These are phyloP conservation scores for Sugiyamaella americana DNA, from an alignment of 805 yeast species.

Conservation along the genomic window DNA sequence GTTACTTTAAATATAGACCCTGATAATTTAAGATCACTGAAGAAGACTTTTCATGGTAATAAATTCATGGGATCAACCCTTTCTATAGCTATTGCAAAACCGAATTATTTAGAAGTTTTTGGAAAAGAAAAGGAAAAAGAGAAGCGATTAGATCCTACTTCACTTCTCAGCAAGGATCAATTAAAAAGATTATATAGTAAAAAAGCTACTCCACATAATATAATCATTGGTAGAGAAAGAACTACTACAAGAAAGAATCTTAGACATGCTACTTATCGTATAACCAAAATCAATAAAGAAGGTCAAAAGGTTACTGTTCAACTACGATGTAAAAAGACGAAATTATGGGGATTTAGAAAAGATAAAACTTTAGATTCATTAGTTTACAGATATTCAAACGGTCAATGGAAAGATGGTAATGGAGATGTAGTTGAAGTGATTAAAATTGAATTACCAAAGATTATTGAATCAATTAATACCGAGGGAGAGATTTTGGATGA, in stretches of 20 bases:
- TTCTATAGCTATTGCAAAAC: conserved; percentile 56
- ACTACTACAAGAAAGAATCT: conserved; percentile 46
- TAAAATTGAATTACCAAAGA: conserved; percentile 20
- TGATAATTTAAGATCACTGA: conserved; percentile 44
- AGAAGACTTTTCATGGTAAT: conserved; percentile 58
- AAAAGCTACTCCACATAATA: conserved; percentile 27
- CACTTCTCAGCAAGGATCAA: conserved; percentile 21
- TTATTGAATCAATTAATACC: conserved; percentile 2
- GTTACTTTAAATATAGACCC: conserved; percentile 51
- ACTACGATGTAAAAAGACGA: conserved; percentile 60
- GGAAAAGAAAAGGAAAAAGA: conserved; percentile 18
- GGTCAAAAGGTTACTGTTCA: conserved; percentile 44
- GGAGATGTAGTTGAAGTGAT: conserved; percentile 70
- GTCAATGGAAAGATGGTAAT: conserved; percentile 73
- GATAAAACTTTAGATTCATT: conserved; percentile 55
- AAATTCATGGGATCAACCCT: conserved; percentile 69
- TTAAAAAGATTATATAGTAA: conserved; percentile 29
- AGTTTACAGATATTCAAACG: conserved; percentile 54
- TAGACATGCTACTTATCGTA: conserved; percentile 56
- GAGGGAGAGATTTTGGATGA: no score
- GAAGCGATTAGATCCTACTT: conserved; percentile 16
- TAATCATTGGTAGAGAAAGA: conserved; percentile 57
- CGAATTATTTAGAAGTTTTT: conserved; percentile 33
- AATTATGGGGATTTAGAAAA: conserved; percentile 88
- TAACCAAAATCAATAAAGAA: conserved; percentile 34